Evolutionary conservation across 768 basidiomycete genomes (phyloP), one percentile per base, ranked within the genome.

Genomic region (Candolleomyces eurysporus): DNA sequence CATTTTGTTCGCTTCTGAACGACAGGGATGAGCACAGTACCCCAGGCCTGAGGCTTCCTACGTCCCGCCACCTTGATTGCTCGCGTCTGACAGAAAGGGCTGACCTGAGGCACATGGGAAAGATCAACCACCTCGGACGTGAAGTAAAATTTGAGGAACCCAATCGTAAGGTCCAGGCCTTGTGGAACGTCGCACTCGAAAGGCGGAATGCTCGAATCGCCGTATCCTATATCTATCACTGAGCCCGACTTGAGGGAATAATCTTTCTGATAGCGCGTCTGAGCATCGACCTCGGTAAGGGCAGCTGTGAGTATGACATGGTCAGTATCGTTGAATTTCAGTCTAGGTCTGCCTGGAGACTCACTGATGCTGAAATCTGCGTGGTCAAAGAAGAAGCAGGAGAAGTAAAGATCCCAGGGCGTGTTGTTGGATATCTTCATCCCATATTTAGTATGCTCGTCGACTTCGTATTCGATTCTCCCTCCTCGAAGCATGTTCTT

Each of bases 71-170:
- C 36, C 4, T 26, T 26, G 2, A 26, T 26, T 26, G 2, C 26
- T 26, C 36, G 36, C 6, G 5, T 36, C 36, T 6, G 3, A 36
- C 3, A 36, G 49, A 59, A 59, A 22, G 58, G 58, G 5, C 49
- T 40, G 14, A 7, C 2, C 40, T 59, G 58, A 51, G 58, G 48
- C 17, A 59, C 58, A 32, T 59, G 58, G 8, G 58, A 59, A 17
- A 50, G 39, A 32, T 59, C 58, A 13, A 59, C 13, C n/a, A 21
- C 14, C 21, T 43, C 49, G 0, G 4, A 40, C 16, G 79, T 69
- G n/a, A 82, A 62, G 60, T 76, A 82, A 6, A 82, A 61, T 59
- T 79, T 80, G 55, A 82, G 71, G 58, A 76, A 78, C 5, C 79
- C 76, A 4, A 80, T 68, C 49, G 80, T 78, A 21, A 71, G 53